phyloP scores from a whole-genome alignment of 192 early-diverging fungal species.

The Obelidium mucronatum region DNA sequence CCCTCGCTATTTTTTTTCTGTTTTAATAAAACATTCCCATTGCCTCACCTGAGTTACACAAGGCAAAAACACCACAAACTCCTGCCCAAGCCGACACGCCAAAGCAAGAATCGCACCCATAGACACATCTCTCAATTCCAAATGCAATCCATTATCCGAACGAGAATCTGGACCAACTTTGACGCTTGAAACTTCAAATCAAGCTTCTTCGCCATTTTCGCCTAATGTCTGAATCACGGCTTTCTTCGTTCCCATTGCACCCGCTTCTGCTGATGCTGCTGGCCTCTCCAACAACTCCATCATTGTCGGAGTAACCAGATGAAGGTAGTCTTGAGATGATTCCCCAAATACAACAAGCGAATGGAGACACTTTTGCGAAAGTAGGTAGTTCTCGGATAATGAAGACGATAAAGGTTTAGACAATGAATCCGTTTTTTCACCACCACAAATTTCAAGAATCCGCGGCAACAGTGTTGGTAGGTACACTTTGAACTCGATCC shows the following conservation, averaged over 20 bases:
- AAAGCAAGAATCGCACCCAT: conserved; percentile 79
- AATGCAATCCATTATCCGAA: conserved; percentile 39
- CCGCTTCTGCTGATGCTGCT: too few species aligned
- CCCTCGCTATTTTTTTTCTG: too few species aligned
- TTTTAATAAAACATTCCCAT: too few species aligned
- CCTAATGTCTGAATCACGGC: conserved; percentile 71
- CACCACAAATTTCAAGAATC: conserved; percentile 6
- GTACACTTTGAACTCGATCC: conserved; percentile 74
- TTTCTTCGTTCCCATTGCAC: conserved; percentile 57
- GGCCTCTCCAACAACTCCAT: conserved; percentile 78
- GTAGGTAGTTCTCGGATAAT: not conserved
- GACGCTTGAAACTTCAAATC: too few species aligned
- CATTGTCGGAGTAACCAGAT: conserved; percentile 76
- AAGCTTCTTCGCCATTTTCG: conserved; percentile 60
- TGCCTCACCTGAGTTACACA: conserved; percentile 76
- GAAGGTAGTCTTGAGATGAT: conserved; percentile 80
- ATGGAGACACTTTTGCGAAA: conserved; percentile 12
- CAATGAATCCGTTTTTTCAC: not conserved
- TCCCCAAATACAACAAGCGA: conserved; percentile 1
- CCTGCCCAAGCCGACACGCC: conserved; percentile 73
- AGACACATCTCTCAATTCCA: conserved; percentile 58
- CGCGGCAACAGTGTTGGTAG: conserved; percentile 1
- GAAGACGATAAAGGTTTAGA: too few species aligned
- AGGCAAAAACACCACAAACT: conserved; percentile 79
- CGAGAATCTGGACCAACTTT: conserved; percentile 78